Percentiles rank a stretch among this genome's conserved stretches.
phyloP scores from a whole-genome alignment of 2,329 filamentous ascomycete genomes.

The Diaporthe velutina region DNA sequence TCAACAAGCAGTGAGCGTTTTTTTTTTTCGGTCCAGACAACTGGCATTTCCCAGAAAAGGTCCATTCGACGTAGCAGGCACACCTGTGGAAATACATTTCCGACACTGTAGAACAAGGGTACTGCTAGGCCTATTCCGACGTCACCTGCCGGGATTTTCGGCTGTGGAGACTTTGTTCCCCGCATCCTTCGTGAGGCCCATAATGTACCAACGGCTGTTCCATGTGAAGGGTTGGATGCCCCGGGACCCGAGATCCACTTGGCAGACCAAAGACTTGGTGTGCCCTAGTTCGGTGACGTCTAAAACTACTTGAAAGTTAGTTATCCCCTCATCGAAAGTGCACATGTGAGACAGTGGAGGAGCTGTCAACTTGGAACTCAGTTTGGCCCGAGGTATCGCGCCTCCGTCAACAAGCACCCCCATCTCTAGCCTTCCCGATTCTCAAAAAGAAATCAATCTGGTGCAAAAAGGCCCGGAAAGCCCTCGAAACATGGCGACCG shows the following conservation, averaged over 20 bases:
- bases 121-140: not conserved
- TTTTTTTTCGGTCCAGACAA: not conserved
- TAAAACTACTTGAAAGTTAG: not conserved
- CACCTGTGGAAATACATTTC: not conserved
- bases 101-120: not conserved
- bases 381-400: not conserved
- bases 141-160: not conserved
- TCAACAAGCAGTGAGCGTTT: not conserved
- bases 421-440: not conserved
- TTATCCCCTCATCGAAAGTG: not conserved
- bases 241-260: not conserved
- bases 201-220: not conserved
- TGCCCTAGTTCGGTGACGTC: constrained; percentile 14
- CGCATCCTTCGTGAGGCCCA: not conserved
- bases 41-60: fast-evolving
- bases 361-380: not conserved
- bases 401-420: not conserved
- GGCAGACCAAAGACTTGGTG: not conserved
- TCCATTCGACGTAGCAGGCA: not conserved
- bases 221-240: not conserved
- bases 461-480: not conserved
- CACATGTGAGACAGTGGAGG: not conserved
- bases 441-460: not conserved
- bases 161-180: constrained; percentile 6
- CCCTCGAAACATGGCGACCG: constrained; percentile 18